These are phyloP conservation scores for Linnemannia exigua DNA, from an alignment of 192 early-diverging fungal species.

Conservation along the genomic window DNA sequence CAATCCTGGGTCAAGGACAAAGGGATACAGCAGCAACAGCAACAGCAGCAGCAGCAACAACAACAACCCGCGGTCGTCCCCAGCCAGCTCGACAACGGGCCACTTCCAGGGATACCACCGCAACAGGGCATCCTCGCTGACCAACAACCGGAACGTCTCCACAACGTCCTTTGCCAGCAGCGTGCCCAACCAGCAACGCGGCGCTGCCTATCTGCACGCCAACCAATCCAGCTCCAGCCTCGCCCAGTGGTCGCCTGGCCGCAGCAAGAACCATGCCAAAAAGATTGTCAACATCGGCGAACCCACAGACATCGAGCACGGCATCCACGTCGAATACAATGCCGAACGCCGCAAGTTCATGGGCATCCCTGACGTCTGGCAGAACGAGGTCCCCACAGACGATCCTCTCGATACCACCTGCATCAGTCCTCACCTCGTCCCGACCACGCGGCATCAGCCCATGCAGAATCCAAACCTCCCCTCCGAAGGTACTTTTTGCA, in stretches of 20 bases:
- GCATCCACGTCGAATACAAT: conserved; percentile 71
- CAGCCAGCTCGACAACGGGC: conserved; percentile 45
- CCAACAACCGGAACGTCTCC: conserved; percentile 41
- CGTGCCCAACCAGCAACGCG: conserved; percentile 30
- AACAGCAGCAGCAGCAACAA: conserved; percentile 10
- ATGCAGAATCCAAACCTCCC: background rate
- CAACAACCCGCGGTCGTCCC: conserved; percentile 25
- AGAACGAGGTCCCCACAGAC: conserved; percentile 64
- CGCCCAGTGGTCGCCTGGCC: conserved; percentile 43
- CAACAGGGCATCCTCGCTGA: conserved; percentile 35
- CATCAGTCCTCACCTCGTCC: conserved; percentile 68
- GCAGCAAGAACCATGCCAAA: conserved; percentile 38
- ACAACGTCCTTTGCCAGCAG: conserved; percentile 51
- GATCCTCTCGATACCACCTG: conserved; percentile 67
- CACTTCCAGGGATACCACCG: conserved; percentile 39
- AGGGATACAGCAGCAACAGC: background rate
- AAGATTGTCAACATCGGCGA: conserved; percentile 67
- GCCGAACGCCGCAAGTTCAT: conserved; percentile 65
- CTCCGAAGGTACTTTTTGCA: conserved; percentile 44
- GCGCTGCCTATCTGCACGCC: conserved; percentile 41
- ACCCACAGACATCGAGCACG: conserved; percentile 69
- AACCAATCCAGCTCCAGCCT: conserved; percentile 49
- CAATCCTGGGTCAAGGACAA: background rate
- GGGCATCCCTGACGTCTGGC: conserved; percentile 73
- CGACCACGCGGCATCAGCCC: conserved; percentile 35